Conservation (phyloP, 352 stramenopile genomes). For the Phytophthora idaei region DNA sequence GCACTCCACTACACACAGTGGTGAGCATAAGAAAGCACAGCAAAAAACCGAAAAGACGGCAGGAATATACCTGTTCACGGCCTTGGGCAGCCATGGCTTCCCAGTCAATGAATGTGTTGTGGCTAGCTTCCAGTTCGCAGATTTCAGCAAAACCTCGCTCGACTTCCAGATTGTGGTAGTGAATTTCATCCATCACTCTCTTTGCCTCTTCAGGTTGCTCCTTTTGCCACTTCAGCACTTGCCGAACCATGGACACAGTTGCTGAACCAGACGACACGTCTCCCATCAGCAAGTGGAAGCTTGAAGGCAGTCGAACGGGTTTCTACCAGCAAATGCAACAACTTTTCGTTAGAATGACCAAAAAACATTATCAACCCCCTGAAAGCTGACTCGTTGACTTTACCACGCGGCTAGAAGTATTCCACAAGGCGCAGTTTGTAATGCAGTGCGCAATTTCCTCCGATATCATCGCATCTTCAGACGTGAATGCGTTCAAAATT, state of each 20-base stretch:
- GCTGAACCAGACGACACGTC: slow-evolving; percentile 95
- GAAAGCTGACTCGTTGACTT: not conserved
- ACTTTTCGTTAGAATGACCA: slow-evolving; percentile 10
- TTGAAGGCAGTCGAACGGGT: slow-evolving; percentile 63
- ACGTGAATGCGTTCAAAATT: slow-evolving; percentile 59
- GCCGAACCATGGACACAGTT: slow-evolving; percentile 83
- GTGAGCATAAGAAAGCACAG: not conserved
- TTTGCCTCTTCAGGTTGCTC: slow-evolving; percentile 36
- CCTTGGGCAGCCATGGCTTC: slow-evolving; percentile 21
- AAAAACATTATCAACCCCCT: not conserved
- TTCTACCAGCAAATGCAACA: slow-evolving; percentile 37
- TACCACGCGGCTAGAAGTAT: slow-evolving; percentile 55
- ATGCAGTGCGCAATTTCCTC: slow-evolving; percentile 63
- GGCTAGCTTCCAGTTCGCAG: slow-evolving; percentile 28
- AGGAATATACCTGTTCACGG: slow-evolving; percentile 33
- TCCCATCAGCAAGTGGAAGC: slow-evolving; percentile 93
- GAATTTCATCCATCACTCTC: slow-evolving; percentile 41
- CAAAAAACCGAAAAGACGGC: not conserved
- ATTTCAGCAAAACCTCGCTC: slow-evolving; percentile 37
- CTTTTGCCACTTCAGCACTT: slow-evolving; percentile 67
- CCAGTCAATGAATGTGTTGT: slow-evolving; percentile 21
- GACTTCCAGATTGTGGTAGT: slow-evolving; percentile 43
- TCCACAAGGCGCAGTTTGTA: slow-evolving; percentile 47
- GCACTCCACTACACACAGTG: slow-evolving; percentile 48
- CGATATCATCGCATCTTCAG: slow-evolving; percentile 54